Base-by-base conservation (phyloP, 192 early-diverging fungal species). In the Funneliformis mosseae region DNA sequence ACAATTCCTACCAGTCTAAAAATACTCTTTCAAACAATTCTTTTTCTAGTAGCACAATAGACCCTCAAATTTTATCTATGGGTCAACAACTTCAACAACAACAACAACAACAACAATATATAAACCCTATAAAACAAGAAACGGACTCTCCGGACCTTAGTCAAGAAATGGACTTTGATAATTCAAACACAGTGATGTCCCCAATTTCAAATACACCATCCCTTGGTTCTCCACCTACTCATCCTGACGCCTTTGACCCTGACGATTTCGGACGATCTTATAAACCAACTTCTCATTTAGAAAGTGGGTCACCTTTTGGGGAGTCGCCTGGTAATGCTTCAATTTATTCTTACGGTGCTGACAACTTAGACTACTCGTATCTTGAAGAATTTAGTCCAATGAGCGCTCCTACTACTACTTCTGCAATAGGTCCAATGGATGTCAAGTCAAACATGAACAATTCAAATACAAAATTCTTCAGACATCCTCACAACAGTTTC, bases 161-260 rank as follows among this genome's bases (percentile, higher is more conserved):
- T 45, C n/a, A 73, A 8, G 84, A 85, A 48, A 82, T 87, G 82
- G 86, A 87, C 59, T 85, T 81, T 82, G 82, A 82, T 50, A 79
- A 85, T 48, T 82, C 77, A 28, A 70, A 77, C 45, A 84, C 68
- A 38, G 74, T 85, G 73, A 71, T 87, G 60, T 87, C 86, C 8
- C 86, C 84, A 5, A 74, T 79, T 12, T 82, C 84, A 21, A 84
- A 48, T 33, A 83, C 85, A 39, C 80, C 55, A 59, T 18, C 81
- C 8, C 27, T 80, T 69, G 82, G 80, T 75, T 85, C 85, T 25
- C 85, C 85, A 64, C 73, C 80, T 68, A 82, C 55, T 73, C 41
- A 43, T 74, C 45, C 25, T 23, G 66, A 27, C 8, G 21, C 12
- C 9, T 70, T 16, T 75, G 74, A 75, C 18, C 11, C 25, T 28